Base-by-base conservation (phyloP, 371 early-diverging fungal genomes). In the Mortierella sp. region DNA sequence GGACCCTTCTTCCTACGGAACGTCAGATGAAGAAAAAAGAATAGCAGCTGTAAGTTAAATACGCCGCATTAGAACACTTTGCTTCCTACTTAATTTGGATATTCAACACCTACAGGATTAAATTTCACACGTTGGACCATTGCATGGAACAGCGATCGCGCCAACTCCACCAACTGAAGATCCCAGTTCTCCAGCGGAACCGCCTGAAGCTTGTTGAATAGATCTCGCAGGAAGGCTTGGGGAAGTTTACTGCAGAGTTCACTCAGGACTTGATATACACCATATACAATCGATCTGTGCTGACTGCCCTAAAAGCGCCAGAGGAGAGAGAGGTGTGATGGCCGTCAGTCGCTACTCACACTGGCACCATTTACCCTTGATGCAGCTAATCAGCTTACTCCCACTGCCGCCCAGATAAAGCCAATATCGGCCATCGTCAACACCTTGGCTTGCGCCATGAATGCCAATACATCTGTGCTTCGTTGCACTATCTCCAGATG, bases 241-340 rank as follows among this genome's bases (percentile, higher is more conserved):
- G 71, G 70, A 0, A 82, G 34, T 34, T 64, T 64, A 39, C 53
- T 70, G 41, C 70, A 58, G 6, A 82, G 57, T 15, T 83, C 79
- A n/a, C 62, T 64, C 27, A 82, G 43, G 19, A 82, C 83, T 15
- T 82, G 76, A 48, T 79, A 83, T 6, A 82, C 83, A 11, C 83
- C 83, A 30, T 82, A 70, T 17, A 82, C 78, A 32, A 82, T 81
- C 15, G 84, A 83, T 17, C 80, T 76, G 56, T 82, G 83, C 70
- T 82, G 83, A 44, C 82, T 82, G 17, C 79, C 80, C 79, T 75
- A 63, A 15, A 39, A 9, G 19, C 0, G 2, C 30, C 14, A 43
- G 21, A 27, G 15, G n/a, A 48, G 4, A 57, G 5, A 42, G 12
- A 14, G 14, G 0, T 14, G 31, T 31, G 4, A 2, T 6, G 14